Conservation (phyloP, 106 monocot species). For the Apostasia ramifera region DNA sequence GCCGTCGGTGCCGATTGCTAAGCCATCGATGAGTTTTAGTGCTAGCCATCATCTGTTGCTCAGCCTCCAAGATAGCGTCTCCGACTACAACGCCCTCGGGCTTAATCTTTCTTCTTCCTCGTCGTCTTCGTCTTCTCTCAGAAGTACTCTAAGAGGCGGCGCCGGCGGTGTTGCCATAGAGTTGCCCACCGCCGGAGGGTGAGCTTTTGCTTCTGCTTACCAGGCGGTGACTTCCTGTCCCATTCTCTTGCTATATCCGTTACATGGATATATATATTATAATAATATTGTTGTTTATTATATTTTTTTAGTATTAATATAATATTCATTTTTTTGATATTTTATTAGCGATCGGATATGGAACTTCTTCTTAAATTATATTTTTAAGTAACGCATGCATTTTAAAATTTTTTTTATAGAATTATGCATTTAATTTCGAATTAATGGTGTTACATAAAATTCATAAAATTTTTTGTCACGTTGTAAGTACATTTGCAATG, state of each 20-base stretch:
- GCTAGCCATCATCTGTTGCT: conserved; percentile 59
- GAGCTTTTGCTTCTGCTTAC: background rate
- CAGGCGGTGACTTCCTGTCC: background rate
- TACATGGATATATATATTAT: background rate
- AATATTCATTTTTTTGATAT: no score
- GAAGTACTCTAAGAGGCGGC: conserved; percentile 30
- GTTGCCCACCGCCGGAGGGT: background rate
- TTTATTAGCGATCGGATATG: no score
- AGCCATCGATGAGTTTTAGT: conserved; percentile 64
- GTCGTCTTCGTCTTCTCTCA: conserved; percentile 41
- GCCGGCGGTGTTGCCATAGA: background rate
- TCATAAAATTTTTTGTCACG: no score
- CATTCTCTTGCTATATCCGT: background rate
- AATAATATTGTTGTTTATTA: background rate
- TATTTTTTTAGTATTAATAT: no score
- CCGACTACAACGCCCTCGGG: conserved; percentile 66
- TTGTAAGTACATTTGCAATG: no score
- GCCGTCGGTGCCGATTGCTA: conserved; percentile 59
- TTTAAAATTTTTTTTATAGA: no score
- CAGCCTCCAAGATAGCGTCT: conserved; percentile 81
- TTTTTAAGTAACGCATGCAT: no score
- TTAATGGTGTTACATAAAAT: no score
- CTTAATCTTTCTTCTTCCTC: conserved; percentile 17
- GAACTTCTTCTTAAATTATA: no score
- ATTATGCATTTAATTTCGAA: no score